Percentiles rank a stretch among this genome's conserved stretches.
These are phyloP conservation scores for Termitomyces sp. DNA, from an alignment of 768 basidiomycete genomes.

Conservation along the genomic window DNA sequence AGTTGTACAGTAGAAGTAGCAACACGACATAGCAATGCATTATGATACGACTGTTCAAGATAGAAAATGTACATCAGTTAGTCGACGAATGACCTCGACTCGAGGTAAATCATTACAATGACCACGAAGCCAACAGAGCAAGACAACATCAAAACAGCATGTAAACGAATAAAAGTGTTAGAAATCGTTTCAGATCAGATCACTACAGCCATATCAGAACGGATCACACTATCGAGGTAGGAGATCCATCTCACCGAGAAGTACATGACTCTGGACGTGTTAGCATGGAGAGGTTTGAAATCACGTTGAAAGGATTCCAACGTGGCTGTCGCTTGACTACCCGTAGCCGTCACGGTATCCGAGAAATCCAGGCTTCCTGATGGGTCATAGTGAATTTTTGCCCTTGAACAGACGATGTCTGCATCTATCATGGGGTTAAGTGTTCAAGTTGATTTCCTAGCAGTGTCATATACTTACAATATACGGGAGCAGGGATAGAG, in stretches of 20 bases:
- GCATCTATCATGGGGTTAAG: slow-evolving; percentile 46
- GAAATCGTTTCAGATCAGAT: not conserved
- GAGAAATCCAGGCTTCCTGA: slow-evolving; percentile 38
- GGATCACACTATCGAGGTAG: not conserved
- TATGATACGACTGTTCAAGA: not conserved
- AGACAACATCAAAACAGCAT: not conserved
- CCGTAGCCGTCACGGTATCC: slow-evolving; percentile 36
- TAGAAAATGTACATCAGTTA: too few relatives aligned
- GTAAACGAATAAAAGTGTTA: too few relatives aligned
- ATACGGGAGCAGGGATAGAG: slow-evolving; percentile 82
- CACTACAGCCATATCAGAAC: not conserved
- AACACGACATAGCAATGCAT: not conserved
- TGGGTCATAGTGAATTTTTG: slow-evolving; percentile 65
- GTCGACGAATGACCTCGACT: too few relatives aligned
- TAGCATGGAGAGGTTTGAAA: slow-evolving; percentile 43
- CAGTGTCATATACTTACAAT: slow-evolving; percentile 49
- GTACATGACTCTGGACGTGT: slow-evolving; percentile 35
- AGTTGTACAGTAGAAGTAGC: not conserved
- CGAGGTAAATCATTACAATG: too few relatives aligned
- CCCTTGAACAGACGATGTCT: slow-evolving; percentile 68
- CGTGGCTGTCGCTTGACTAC: slow-evolving; percentile 28
- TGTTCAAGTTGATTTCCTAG: not conserved
- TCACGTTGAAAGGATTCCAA: slow-evolving; percentile 46
- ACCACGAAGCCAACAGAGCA: not conserved
- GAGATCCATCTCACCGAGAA: slow-evolving; percentile 31